phyloP scores from a whole-genome alignment of 306 rosid genomes.

The Cicer chorassanicum region DNA sequence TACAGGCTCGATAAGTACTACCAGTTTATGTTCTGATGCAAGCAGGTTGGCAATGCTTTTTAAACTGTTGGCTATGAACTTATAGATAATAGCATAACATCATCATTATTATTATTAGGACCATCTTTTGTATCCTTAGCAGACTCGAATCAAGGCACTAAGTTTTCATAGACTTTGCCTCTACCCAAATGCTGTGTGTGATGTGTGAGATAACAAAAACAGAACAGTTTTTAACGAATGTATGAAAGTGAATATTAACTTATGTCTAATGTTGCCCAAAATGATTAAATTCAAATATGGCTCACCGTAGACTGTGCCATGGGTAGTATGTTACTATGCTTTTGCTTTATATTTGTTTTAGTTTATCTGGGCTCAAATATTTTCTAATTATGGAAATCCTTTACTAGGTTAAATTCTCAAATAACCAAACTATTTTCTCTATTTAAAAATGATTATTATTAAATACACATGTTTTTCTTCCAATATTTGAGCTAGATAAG shows the following conservation, averaged over 20 bases:
- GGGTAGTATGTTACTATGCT: neutral
- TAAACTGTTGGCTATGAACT: constrained; percentile 41
- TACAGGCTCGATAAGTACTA: neutral
- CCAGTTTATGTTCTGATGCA: constrained; percentile 12
- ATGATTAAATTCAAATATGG: constrained; percentile 1
- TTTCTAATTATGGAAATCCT: constrained; percentile 30
- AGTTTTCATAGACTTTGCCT: constrained; percentile 38
- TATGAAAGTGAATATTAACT: constrained; percentile 17
- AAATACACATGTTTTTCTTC: too few relatives aligned
- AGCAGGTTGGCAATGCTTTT: neutral
- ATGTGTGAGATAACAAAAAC: constrained; percentile 35
- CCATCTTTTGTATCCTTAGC: constrained; percentile 26
- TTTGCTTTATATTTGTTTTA: constrained; percentile 3
- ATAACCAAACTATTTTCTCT: neutral
- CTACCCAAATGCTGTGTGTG: constrained; percentile 12
- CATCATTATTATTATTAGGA: neutral
- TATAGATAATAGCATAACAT: constrained; percentile 5
- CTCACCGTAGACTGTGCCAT: neutral
- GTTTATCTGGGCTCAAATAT: neutral
- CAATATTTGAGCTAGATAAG: too few relatives aligned
- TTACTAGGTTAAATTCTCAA: constrained; percentile 4
- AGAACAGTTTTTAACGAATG: constrained; percentile 33
- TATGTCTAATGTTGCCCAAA: constrained; percentile 14
- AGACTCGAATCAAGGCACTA: constrained; percentile 44
- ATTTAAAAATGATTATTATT: too few relatives aligned